Conservation (phyloP, 441 rosid species). For the Euphorbia neoarborescens region DNA sequence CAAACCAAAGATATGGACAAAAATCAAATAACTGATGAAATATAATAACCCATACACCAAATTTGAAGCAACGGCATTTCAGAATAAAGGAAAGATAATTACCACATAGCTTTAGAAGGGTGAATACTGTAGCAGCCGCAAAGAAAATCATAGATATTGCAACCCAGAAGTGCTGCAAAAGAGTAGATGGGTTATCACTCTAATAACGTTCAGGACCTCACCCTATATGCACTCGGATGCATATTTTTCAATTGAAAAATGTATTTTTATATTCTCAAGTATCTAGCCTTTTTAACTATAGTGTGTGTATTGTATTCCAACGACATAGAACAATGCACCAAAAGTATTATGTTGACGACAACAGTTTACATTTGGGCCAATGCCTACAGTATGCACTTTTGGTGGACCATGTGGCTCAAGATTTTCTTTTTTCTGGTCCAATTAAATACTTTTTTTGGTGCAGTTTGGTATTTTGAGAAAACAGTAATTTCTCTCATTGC, state of each 20-base stretch:
- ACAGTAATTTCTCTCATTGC: too few relatives aligned
- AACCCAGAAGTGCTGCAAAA: conserved; percentile 86
- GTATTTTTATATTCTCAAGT: background rate
- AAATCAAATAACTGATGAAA: background rate
- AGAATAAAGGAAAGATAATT: conserved; percentile 21
- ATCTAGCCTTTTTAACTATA: background rate
- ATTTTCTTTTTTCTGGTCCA: too few relatives aligned
- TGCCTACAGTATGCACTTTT: background rate
- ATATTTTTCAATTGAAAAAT: background rate
- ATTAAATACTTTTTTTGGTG: too few relatives aligned
- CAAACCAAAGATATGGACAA: background rate
- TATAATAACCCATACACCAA: background rate
- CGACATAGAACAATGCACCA: background rate
- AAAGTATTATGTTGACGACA: background rate
- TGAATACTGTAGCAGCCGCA: conserved; percentile 80
- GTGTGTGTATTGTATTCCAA: background rate
- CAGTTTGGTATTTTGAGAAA: too few relatives aligned
- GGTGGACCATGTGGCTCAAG: too few relatives aligned
- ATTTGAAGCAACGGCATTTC: conserved; percentile 2
- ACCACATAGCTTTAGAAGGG: conserved; percentile 85
- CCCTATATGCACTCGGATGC: background rate
- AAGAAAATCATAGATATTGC: conserved; percentile 97
- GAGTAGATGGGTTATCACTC: conserved; percentile 11
- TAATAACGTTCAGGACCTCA: background rate
- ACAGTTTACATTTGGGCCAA: background rate